Percentiles rank a stretch among this genome's conserved stretches.
Evolutionary conservation across 176 grass and related monocot species (phyloP).

Genomic region (Oryza longistaminata): DNA sequence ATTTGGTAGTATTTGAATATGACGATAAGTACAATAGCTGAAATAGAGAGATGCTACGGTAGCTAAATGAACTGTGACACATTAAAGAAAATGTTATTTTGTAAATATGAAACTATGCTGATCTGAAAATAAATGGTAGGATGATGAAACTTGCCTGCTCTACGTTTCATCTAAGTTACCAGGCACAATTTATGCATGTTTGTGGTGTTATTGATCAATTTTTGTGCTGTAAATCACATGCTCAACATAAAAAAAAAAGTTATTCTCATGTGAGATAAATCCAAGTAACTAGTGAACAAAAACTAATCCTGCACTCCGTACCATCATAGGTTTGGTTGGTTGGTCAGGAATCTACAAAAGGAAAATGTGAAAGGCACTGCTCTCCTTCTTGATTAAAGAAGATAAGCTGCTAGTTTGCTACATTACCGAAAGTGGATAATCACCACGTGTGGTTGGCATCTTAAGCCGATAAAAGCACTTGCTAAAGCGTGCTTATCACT

Average conservation of each 20-base stretch:
- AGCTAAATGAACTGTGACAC: not conserved
- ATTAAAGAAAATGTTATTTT: not conserved
- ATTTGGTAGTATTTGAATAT: too few species aligned
- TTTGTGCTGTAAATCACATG: not conserved
- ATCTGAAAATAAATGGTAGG: not conserved
- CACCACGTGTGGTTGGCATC: conserved; percentile 26
- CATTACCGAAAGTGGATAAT: conserved; percentile 12
- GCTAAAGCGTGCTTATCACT: conserved; percentile 37
- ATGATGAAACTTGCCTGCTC: too few species aligned
- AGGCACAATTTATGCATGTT: not conserved
- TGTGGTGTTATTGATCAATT: not conserved
- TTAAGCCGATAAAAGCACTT: conserved; percentile 10
- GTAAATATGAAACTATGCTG: not conserved
- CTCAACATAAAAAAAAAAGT: not conserved
- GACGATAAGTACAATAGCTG: too few species aligned
- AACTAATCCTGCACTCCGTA: not conserved
- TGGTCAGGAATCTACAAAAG: not conserved
- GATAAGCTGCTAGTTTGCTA: not conserved
- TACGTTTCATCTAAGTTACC: not conserved
- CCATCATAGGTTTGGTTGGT: not conserved
- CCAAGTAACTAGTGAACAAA: not conserved
- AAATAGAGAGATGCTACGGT: too few species aligned
- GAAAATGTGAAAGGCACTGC: not conserved
- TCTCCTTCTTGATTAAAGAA: conserved; percentile 17
- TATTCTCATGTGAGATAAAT: not conserved